These are phyloP conservation scores for Stachybotrys echinatus DNA, from an alignment of 2,329 filamentous ascomycete species.

Conservation along the genomic window DNA sequence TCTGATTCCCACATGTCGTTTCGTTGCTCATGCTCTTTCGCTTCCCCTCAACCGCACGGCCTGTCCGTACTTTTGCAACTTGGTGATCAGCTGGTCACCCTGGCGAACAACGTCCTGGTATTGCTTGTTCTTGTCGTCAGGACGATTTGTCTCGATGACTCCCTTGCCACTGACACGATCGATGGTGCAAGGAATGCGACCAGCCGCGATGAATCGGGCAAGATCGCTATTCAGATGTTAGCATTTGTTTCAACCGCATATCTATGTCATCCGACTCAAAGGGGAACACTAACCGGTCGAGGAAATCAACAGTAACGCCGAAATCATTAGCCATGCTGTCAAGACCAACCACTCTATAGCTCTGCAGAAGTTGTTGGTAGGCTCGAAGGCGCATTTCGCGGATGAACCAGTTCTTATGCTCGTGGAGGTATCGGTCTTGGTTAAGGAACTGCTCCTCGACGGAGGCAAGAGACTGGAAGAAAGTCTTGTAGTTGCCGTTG, in stretches of 20 bases:
- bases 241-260: slow-evolving; percentile 2
- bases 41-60: slow-evolving; percentile 90
- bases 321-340: slow-evolving; percentile 97
- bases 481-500: slow-evolving; percentile 86
- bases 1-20: background rate
- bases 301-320: slow-evolving; percentile 91
- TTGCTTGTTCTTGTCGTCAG: slow-evolving; percentile 99
- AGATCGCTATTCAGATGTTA: slow-evolving; percentile 60
- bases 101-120: slow-evolving; percentile 98
- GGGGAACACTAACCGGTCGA: slow-evolving; percentile 74
- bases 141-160: slow-evolving; percentile 95
- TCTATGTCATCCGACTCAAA: background rate
- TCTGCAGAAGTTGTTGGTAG: slow-evolving; percentile 95
- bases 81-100: slow-evolving; percentile 95
- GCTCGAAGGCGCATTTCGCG: slow-evolving; percentile 95
- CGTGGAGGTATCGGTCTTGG: slow-evolving; percentile 89
- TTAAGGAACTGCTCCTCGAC: slow-evolving; percentile 94
- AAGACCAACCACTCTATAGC: slow-evolving; percentile 93
- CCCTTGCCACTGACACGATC: slow-evolving; percentile 95
- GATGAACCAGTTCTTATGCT: slow-evolving; percentile 96
- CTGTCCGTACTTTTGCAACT: slow-evolving; percentile 98
- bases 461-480: slow-evolving; percentile 82
- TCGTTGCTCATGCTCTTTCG: slow-evolving; percentile 65
- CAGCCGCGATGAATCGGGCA: slow-evolving; percentile 92
- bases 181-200: slow-evolving; percentile 93